Percentiles rank a stretch among this genome's conserved stretches.
These are phyloP conservation scores for Infundibulicybe gibba DNA, from an alignment of 768 basidiomycete genomes.

Conservation along the genomic window DNA sequence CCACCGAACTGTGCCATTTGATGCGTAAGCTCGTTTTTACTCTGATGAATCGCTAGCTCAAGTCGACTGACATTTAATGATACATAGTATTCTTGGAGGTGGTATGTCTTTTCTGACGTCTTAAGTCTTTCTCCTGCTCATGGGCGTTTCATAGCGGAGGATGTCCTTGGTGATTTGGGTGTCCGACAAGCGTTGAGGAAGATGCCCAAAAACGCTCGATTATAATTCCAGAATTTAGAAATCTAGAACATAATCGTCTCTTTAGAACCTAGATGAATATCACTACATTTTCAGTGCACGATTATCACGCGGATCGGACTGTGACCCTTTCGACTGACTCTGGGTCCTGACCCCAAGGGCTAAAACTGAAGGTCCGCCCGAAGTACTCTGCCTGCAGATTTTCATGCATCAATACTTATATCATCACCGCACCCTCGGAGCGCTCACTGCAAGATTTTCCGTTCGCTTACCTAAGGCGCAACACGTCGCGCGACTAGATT, in stretches of 20 bases:
- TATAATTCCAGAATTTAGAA: constrained; percentile 22
- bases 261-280: background rate
- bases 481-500: too few relatives aligned
- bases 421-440: too few relatives aligned
- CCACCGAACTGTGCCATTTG: constrained; percentile 48
- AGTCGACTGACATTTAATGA: background rate
- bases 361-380: too few relatives aligned
- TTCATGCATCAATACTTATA: too few relatives aligned
- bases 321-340: too few relatives aligned
- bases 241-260: background rate
- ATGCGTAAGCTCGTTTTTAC: constrained; percentile 37
- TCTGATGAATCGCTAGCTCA: background rate
- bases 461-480: too few relatives aligned
- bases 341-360: too few relatives aligned
- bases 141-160: constrained; percentile 39
- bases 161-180: constrained; percentile 71
- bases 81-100: constrained; percentile 10
- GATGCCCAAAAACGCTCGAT: constrained; percentile 60
- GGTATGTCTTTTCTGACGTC: constrained; percentile 4
- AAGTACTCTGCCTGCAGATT: too few relatives aligned
- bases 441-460: too few relatives aligned
- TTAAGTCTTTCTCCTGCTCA: background rate
- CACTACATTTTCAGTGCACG: too few relatives aligned
- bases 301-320: too few relatives aligned
- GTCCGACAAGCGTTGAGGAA: constrained; percentile 68